Evolutionary conservation across 2,329 filamentous ascomycete species (phyloP).

Genomic region (Cladosporium sp.): DNA sequence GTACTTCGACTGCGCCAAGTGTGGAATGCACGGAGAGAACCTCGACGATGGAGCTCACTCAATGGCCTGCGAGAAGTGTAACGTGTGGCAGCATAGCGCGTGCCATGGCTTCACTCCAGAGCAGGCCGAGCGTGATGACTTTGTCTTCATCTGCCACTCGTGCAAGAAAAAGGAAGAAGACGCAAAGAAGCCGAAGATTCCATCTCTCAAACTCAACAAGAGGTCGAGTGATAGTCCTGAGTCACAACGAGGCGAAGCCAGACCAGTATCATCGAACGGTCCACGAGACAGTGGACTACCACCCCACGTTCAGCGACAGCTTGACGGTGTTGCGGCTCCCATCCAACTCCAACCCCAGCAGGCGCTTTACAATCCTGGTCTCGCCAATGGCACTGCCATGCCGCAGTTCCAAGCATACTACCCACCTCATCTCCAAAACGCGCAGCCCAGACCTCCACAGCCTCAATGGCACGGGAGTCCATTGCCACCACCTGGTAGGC

Average conservation of each 20-base stretch:
- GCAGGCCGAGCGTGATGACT: conserved; percentile 81
- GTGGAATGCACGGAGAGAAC: conserved; percentile 85
- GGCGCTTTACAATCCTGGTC: neutral
- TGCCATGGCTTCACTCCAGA: conserved; percentile 79
- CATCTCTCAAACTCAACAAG: conserved; percentile 59
- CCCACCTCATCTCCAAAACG: conserved; percentile 16
- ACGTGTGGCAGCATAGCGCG: conserved; percentile 94
- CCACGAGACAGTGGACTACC: conserved; percentile 25
- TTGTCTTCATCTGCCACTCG: conserved; percentile 79
- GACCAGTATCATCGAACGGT: conserved; percentile 15
- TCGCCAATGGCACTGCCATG: neutral
- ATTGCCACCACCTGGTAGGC: conserved; percentile 29
- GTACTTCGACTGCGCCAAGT: conserved; percentile 90
- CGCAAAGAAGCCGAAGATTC: conserved; percentile 62
- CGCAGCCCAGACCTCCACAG: conserved; percentile 30
- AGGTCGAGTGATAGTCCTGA: conserved; percentile 31
- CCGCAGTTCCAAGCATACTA: conserved; percentile 16
- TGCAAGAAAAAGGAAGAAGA: conserved; percentile 72
- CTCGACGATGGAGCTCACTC: conserved; percentile 90
- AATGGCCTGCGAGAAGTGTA: conserved; percentile 90
- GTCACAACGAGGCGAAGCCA: conserved; percentile 24
- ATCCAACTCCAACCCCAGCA: conserved; percentile 18
- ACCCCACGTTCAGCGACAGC: conserved; percentile 33
- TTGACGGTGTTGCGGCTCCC: conserved; percentile 25
- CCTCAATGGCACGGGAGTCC: conserved; percentile 34